A percentile compares a stretch with the other conserved stretches of the same genome.
Conservation (phyloP, 176 grass and related monocot genomes). For the Avena insularis region DNA sequence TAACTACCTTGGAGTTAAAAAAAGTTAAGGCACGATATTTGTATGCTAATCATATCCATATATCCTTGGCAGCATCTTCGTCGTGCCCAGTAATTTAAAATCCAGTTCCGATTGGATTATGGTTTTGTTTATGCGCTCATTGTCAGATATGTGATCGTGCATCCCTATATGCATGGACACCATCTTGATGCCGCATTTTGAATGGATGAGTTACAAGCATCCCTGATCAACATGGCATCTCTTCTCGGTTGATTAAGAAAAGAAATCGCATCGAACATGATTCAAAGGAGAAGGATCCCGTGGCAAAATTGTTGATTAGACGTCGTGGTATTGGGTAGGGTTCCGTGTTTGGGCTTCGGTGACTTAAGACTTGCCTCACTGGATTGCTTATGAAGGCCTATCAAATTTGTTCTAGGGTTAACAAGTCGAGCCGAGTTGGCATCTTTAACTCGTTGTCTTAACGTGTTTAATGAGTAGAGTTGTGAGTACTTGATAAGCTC, state of each 20-base stretch:
- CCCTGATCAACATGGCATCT: background rate
- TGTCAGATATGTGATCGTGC: background rate
- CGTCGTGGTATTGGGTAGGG: background rate
- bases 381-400: no score
- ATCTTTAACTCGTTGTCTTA: no score
- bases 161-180: background rate
- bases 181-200: background rate
- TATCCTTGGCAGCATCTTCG: background rate
- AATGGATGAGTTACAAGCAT: background rate
- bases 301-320: background rate
- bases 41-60: conserved; percentile 7
- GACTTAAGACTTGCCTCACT: no score
- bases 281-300: background rate
- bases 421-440: no score
- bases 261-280: background rate
- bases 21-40: background rate
- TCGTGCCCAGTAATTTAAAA: background rate
- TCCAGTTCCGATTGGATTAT: background rate
- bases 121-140: background rate
- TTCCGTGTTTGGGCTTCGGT: no score
- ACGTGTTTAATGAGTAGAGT: no score
- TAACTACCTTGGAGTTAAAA: no score
- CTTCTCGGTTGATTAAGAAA: background rate
- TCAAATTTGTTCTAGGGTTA: no score
- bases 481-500: no score